Evolutionary conservation across 306 rosid genomes (phyloP).

Genomic region (Pyrus communis): DNA sequence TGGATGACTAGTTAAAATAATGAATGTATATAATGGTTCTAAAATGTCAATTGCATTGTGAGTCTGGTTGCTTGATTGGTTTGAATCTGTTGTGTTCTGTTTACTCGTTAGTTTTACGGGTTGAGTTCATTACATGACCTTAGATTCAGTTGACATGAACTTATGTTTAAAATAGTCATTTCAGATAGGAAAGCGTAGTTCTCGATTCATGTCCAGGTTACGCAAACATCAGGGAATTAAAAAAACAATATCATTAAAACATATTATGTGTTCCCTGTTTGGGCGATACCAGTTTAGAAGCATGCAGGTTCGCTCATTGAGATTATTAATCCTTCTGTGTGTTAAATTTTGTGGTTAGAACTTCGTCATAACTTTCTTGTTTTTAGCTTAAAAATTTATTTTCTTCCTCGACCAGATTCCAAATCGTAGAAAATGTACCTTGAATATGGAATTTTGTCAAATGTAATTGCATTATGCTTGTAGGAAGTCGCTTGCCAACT

Average conservation of each 20-base stretch:
- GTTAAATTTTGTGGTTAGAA: neutral
- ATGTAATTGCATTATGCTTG: neutral
- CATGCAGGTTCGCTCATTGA: neutral
- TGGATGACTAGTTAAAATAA: neutral
- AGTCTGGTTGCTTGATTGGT: no score
- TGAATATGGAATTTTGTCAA: neutral
- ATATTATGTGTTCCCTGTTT: neutral
- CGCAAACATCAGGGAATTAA: neutral
- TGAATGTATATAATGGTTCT: neutral
- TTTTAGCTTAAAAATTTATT: neutral
- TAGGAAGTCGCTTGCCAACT: neutral
- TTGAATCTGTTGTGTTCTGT: neutral
- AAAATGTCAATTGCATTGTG: neutral
- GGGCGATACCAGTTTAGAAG: neutral
- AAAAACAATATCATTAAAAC: neutral
- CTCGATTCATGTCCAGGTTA: neutral
- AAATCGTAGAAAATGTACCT: neutral
- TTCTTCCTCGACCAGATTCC: neutral
- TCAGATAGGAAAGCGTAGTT: neutral
- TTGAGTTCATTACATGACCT: neutral
- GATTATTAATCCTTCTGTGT: neutral
- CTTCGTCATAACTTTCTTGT: no score
- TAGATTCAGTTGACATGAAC: neutral
- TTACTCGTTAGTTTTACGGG: neutral
- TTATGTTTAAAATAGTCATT: neutral